phyloP scores from a whole-genome alignment of 2,329 filamentous ascomycete genomes.

The Cercospora sp. region DNA sequence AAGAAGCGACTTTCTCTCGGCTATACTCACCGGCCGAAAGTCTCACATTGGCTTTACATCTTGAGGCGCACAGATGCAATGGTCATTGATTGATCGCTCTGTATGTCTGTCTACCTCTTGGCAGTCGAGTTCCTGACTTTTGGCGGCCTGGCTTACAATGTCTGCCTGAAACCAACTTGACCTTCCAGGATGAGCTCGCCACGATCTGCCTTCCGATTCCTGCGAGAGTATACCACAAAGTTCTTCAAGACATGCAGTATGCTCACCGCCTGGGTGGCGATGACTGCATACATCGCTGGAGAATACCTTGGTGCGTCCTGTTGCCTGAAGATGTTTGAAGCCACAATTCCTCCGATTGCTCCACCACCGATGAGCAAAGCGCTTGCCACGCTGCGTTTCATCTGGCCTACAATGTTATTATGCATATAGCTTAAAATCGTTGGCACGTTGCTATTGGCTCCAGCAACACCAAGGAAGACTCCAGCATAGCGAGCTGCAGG shows the following conservation, averaged over 20 bases:
- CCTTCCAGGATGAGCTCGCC: slow-evolving; percentile 45
- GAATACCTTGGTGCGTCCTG: slow-evolving; percentile 38
- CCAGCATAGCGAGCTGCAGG: slow-evolving; percentile 59
- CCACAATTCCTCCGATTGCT: slow-evolving; percentile 74
- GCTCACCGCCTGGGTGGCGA: slow-evolving; percentile 26
- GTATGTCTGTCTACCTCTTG: neutral
- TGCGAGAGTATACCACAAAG: slow-evolving; percentile 26
- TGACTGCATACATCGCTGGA: slow-evolving; percentile 26
- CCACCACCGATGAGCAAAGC: slow-evolving; percentile 73
- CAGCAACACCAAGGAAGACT: slow-evolving; percentile 71
- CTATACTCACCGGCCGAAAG: slow-evolving; percentile 39
- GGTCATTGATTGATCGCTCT: slow-evolving; percentile 22
- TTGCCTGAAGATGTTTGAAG: slow-evolving; percentile 68
- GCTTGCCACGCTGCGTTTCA: slow-evolving; percentile 77
- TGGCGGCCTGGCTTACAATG: slow-evolving; percentile 9
- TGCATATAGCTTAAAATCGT: slow-evolving; percentile 74
- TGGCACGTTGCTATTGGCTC: slow-evolving; percentile 74
- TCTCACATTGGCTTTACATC: slow-evolving; percentile 44
- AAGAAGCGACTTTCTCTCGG: slow-evolving; percentile 21
- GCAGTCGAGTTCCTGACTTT: neutral
- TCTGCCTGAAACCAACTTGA: slow-evolving; percentile 34
- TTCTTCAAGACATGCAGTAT: slow-evolving; percentile 27
- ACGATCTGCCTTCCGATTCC: slow-evolving; percentile 43
- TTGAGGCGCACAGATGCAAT: slow-evolving; percentile 39
- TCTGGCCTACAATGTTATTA: slow-evolving; percentile 83